phyloP scores from a whole-genome alignment of 208 protist species.

The Angomonas ambiguus region DNA sequence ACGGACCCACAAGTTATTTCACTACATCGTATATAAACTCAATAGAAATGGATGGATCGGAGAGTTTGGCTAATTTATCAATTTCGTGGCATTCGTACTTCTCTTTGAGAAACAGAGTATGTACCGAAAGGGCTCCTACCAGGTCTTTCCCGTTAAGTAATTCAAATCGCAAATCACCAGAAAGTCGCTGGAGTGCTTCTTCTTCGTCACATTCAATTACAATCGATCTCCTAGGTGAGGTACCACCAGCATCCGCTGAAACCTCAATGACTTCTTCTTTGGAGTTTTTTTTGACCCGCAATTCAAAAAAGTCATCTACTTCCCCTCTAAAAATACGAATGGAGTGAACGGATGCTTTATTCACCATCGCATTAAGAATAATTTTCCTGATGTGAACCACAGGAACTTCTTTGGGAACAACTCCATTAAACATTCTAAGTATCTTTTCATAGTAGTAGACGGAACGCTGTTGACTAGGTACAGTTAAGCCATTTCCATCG shows the following conservation, averaged over 20 bases:
- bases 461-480: slow-evolving; percentile 71
- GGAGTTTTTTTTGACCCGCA: slow-evolving; percentile 11
- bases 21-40: slow-evolving; percentile 1
- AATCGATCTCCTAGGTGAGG: slow-evolving; percentile 15
- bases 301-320: slow-evolving; percentile 11
- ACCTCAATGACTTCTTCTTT: not conserved
- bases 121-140: slow-evolving; percentile 34
- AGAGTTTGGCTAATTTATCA: slow-evolving; percentile 40
- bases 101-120: slow-evolving; percentile 49
- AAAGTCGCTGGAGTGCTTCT: slow-evolving; percentile 5
- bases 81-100: slow-evolving; percentile 23
- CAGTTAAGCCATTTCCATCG: slow-evolving; percentile 86
- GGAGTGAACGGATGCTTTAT: slow-evolving; percentile 19
- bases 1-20: not conserved
- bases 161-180: slow-evolving; percentile 32
- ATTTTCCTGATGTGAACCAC: slow-evolving; percentile 24
- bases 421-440: slow-evolving; percentile 26
- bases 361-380: slow-evolving; percentile 16
- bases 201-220: slow-evolving; percentile 17
- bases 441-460: slow-evolving; percentile 66
- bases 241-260: slow-evolving; percentile 2
- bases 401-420: slow-evolving; percentile 30
- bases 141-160: slow-evolving; percentile 19
- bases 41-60: not conserved
- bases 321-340: slow-evolving; percentile 17